Percentiles rank a stretch among this genome's conserved stretches.
Evolutionary conservation across 768 basidiomycete genomes (phyloP).

Genomic region (Strobilomyces echinocephalus): DNA sequence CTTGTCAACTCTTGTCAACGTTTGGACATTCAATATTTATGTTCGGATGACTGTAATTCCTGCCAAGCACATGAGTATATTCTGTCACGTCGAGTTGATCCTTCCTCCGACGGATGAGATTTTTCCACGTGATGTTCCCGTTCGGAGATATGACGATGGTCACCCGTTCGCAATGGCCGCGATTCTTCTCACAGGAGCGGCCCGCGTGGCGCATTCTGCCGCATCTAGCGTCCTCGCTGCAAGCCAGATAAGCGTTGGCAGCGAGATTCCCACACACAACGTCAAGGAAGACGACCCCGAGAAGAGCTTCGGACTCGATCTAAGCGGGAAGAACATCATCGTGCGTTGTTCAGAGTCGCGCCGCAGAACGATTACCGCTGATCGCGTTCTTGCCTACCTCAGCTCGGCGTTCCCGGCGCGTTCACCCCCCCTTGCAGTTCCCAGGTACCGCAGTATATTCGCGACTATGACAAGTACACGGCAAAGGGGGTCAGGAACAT

Average conservation of each 20-base stretch:
- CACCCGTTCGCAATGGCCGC: constrained; percentile 40
- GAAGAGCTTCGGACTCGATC: constrained; percentile 36
- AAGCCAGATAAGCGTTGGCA: constrained; percentile 38
- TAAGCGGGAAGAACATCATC: constrained; percentile 60
- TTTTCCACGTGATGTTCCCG: no score
- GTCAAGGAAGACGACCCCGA: constrained; percentile 60
- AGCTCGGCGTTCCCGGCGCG: constrained; percentile 75
- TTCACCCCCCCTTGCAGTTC: constrained; percentile 70
- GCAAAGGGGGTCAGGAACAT: constrained; percentile 70
- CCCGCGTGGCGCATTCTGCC: constrained; percentile 51
- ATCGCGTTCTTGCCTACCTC: not conserved
- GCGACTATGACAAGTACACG: constrained; percentile 64
- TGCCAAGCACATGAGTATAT: no score
- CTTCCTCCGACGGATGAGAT: no score
- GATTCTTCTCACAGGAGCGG: constrained; percentile 40
- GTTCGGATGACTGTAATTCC: no score
- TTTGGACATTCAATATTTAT: no score
- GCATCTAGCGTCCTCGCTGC: constrained; percentile 46
- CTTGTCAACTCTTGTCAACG: no score
- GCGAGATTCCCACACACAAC: constrained; percentile 41
- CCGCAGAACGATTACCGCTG: not conserved
- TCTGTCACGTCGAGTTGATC: no score
- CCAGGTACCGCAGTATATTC: constrained; percentile 62
- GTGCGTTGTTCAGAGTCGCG: constrained; percentile 34
- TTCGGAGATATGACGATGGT: not conserved